phyloP scores from a whole-genome alignment of 1,139 yeast species.

The Geotrichum macrosporum region DNA sequence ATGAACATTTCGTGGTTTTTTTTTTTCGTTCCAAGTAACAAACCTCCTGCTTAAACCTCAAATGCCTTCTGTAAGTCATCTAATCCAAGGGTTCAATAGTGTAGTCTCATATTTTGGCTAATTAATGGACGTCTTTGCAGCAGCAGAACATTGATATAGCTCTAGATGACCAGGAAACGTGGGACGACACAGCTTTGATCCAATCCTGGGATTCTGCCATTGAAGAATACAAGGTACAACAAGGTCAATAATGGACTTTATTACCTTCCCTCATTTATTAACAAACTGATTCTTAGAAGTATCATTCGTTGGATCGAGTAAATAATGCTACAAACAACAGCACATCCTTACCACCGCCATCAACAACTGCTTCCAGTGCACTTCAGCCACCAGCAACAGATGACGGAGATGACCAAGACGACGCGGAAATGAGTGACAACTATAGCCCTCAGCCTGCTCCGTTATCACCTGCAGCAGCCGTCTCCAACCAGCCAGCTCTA shows the following conservation, averaged over 20 bases:
- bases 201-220: conserved; percentile 29
- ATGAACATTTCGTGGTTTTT: too few species aligned
- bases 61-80: neutral
- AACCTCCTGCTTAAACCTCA: neutral
- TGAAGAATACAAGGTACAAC: conserved; percentile 29
- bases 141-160: conserved; percentile 4
- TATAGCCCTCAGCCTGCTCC: neutral
- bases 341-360: neutral
- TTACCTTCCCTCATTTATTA: too few species aligned
- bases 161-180: conserved; percentile 25
- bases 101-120: too few species aligned
- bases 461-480: neutral
- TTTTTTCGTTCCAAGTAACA: too few species aligned
- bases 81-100: too few species aligned
- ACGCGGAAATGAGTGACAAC: conserved; percentile 1
- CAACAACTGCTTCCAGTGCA: conserved; percentile 1
- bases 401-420: conserved; percentile 7
- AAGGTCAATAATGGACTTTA: neutral
- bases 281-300: conserved; percentile 23
- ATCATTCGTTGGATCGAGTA: conserved; percentile 22
- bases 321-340: neutral
- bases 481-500: neutral
- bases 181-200: conserved; percentile 32
- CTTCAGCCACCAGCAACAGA: too few species aligned
- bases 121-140: too few species aligned